phyloP scores from a whole-genome alignment of 768 basidiomycete genomes.

The Mrakia hoshinonis region DNA sequence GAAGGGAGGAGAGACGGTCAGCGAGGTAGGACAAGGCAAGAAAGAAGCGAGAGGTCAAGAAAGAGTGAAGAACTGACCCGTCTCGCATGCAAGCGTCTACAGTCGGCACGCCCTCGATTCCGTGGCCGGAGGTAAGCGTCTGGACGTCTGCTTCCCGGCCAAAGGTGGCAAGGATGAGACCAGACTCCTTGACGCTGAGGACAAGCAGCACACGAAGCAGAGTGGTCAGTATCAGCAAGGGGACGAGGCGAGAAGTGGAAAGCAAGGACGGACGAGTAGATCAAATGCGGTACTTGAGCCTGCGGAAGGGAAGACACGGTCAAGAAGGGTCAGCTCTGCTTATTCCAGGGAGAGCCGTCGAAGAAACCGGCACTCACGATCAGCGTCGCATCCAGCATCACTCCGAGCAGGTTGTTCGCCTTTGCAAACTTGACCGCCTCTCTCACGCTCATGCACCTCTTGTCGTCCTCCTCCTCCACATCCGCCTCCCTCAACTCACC shows the following conservation, averaged over 20 bases:
- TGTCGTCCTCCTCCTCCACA: conserved; percentile 43
- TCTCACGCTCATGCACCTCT: conserved; percentile 59
- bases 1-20: not conserved
- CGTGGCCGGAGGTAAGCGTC: conserved; percentile 30
- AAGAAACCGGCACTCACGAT: conserved; percentile 53
- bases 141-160: conserved; percentile 50
- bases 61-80: conserved; percentile 21
- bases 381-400: conserved; percentile 77
- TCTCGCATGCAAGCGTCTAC: conserved; percentile 31
- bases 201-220: not conserved
- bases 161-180: conserved; percentile 76
- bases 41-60: not conserved
- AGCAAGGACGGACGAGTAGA: conserved; percentile 45
- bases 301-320: conserved; percentile 35
- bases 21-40: not conserved
- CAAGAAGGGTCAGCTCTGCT: not conserved
- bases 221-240: not conserved
- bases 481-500: conserved; percentile 31
- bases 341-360: conserved; percentile 9
- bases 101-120: conserved; percentile 25
- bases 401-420: conserved; percentile 81
- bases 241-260: not conserved
- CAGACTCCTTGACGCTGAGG: conserved; percentile 69
- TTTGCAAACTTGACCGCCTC: conserved; percentile 90
- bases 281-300: conserved; percentile 81